phyloP scores from a whole-genome alignment of 257 asterid genomes.

The Solanum ossicruentum region DNA sequence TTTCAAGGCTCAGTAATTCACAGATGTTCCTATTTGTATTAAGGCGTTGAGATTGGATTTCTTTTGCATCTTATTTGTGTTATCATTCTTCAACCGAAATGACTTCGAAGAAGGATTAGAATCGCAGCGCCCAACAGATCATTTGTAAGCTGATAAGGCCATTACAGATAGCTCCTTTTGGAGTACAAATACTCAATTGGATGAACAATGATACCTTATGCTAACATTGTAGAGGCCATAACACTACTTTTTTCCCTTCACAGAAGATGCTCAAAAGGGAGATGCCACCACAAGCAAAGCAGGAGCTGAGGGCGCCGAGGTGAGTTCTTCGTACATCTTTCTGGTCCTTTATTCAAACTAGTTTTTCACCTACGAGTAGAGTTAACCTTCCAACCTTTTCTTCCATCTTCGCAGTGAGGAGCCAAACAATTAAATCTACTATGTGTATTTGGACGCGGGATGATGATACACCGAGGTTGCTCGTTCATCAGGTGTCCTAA shows the following conservation, averaged over 20 bases:
- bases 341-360: neutral
- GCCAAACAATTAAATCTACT: neutral
- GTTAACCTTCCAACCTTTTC: neutral
- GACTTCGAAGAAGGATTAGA: neutral
- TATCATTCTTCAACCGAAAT: neutral
- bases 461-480: neutral
- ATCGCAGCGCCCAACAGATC: neutral
- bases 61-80: neutral
- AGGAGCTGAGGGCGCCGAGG: neutral
- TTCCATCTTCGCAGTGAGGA: neutral
- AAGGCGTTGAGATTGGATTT: neutral
- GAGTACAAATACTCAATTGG: neutral
- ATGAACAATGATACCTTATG: neutral
- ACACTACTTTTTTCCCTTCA: neutral
- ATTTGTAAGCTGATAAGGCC: neutral
- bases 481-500: neutral
- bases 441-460: neutral
- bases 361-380: neutral
- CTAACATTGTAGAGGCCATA: neutral
- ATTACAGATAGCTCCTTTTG: neutral
- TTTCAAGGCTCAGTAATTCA: neutral
- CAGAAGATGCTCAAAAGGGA: neutral
- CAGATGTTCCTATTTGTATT: neutral
- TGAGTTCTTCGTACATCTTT: neutral
- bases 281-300: neutral